Evolutionary conservation across 2,329 filamentous ascomycete species (phyloP).

Genomic region (Pyrenochaeta sp.): DNA sequence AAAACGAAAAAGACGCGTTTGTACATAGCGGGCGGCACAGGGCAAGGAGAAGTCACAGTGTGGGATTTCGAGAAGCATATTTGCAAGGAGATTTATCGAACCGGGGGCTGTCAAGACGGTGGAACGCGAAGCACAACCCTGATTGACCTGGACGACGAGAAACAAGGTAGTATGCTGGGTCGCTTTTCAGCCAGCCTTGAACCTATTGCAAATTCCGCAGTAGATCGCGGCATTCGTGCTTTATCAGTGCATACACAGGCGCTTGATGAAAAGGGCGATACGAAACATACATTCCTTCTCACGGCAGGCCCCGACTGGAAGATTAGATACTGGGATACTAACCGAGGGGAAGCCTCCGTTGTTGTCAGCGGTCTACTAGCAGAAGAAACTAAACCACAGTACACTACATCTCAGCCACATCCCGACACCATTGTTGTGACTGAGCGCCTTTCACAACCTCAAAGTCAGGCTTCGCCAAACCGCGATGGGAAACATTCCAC

Average conservation of each 20-base stretch:
- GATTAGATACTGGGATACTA: conserved; percentile 91
- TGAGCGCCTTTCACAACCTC: conserved; percentile 42
- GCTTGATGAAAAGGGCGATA: conserved; percentile 72
- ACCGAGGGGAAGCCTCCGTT: conserved; percentile 76
- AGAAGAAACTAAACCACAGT: conserved; percentile 77
- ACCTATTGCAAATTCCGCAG: conserved; percentile 57
- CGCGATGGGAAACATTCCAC: conserved; percentile 35
- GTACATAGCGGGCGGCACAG: conserved; percentile 86
- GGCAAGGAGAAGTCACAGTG: conserved; percentile 86
- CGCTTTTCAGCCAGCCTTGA: conserved; percentile 78
- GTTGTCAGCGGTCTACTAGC: conserved; percentile 79
- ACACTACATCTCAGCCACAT: conserved; percentile 51
- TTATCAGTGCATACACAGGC: conserved; percentile 76
- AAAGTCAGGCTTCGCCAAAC: conserved; percentile 18
- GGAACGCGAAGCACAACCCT: conserved; percentile 67
- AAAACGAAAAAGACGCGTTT: conserved; percentile 76
- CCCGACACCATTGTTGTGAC: conserved; percentile 52
- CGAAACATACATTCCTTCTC: conserved; percentile 82
- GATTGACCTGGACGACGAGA: conserved; percentile 90
- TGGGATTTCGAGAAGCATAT: conserved; percentile 94
- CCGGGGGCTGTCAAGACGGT: conserved; percentile 52
- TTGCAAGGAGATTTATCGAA: conserved; percentile 87
- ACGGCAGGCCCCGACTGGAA: conserved; percentile 90
- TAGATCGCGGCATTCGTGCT: conserved; percentile 74
- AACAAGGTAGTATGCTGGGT: conserved; percentile 81